Conservation (phyloP, 495 filamentous ascomycete species). For the Sporormia fimetaria region DNA sequence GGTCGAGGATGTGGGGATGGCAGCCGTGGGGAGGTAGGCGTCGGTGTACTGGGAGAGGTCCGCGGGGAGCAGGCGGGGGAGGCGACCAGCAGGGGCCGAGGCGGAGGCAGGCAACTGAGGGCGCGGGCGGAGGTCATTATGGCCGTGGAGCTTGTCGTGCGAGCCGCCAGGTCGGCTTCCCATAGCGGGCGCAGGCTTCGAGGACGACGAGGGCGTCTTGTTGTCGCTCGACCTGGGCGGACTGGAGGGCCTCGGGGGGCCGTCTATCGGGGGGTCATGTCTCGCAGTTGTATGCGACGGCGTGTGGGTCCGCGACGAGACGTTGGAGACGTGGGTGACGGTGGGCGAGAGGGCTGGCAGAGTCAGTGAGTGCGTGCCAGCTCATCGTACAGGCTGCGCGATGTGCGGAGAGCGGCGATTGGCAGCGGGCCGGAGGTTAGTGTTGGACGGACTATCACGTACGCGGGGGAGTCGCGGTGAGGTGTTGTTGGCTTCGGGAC, state of each 20-base stretch:
- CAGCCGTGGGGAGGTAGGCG: constrained; percentile 29
- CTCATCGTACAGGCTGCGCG: constrained; percentile 28
- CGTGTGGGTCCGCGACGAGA: constrained; percentile 26
- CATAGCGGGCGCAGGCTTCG: constrained; percentile 20
- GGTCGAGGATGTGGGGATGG: constrained; percentile 40
- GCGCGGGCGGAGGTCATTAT: constrained; percentile 22
- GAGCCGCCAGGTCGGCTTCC: constrained; percentile 25
- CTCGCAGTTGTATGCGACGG: constrained; percentile 18
- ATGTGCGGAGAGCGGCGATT: constrained; percentile 17
- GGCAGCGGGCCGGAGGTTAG: constrained; percentile 4
- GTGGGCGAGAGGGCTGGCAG: constrained; percentile 22
- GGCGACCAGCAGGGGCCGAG: constrained; percentile 35
- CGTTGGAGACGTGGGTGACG: constrained; percentile 26
- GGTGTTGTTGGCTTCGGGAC: too few relatives aligned
- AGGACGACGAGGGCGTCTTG: constrained; percentile 19
- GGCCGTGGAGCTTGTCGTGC: constrained; percentile 20
- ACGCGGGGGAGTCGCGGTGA: constrained; percentile 16
- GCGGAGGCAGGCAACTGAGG: constrained; percentile 24
- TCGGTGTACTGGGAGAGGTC: constrained; percentile 34
- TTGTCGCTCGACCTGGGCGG: constrained; percentile 27
- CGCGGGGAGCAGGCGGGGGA: constrained; percentile 34
- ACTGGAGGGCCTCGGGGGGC: constrained; percentile 20
- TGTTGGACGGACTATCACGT: constrained; percentile 9
- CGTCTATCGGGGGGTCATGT: constrained; percentile 18
- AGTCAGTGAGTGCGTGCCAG: constrained; percentile 21